Evolutionary conservation across 1,284 basidiomycete species (phyloP), one percentile per base, ranked within the genome.

Genomic region (Paramarasmius palmivorus): DNA sequence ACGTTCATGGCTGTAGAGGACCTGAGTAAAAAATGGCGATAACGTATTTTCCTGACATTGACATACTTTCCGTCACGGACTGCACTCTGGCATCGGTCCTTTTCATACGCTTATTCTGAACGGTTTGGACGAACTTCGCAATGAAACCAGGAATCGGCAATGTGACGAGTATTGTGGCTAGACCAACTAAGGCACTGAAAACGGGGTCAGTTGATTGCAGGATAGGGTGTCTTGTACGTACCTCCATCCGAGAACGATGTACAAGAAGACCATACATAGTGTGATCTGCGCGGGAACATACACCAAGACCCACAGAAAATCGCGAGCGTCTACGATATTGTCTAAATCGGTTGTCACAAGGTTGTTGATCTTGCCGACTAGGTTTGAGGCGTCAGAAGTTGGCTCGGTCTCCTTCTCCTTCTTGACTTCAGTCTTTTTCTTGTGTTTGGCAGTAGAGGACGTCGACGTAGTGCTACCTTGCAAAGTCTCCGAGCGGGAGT

Each of bases 131-230:
- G 17, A 60, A 53, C 39, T 68, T 71, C 5, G 73, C 71, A 29
- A 77, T 65, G 44, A 69, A 72, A 36, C 73, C 79, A 9, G 82
- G 81, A 2, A 87, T 54, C 0, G 86, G 86, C 47, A 86, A 73
- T 34, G 78, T 60, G 9, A 72, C 14, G 17, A 83, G 41, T 64
- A 88, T 84, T 9, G 72, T 66, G 0, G 66, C 71, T 59, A 89
- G 72, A 4, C 86, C 82, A 35, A 82, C 72, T 36, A 86, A 74
- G 0, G 78, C 67, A 54, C 73, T 75, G 23, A 38, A 37, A 19
- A 15, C 8, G 15, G 29, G 58, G 36, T 19, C 20, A 45, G 15
- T 7, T 3, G 32, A 25, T 34, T 7, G 5, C 37, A 17, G 4
- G 6, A 32, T 17, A 25, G 35, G 23, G 17, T 10, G 19, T 19